Conservation (phyloP, 441 rosid species). For the Jatropha podagrica region DNA sequence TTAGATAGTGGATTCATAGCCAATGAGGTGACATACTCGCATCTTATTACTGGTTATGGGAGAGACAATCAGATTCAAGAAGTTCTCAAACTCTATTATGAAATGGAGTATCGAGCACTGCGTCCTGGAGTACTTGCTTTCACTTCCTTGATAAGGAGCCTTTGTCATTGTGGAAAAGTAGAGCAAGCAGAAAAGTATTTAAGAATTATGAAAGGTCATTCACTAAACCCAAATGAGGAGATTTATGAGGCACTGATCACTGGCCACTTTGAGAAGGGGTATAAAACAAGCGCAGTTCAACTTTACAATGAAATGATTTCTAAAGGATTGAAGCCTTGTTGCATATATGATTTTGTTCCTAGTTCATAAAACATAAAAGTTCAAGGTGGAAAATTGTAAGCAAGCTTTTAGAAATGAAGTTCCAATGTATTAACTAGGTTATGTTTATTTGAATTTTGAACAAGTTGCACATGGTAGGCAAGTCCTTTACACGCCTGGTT, state of each 20-base stretch:
- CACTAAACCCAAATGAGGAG: slow-evolving; percentile 33
- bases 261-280: slow-evolving; percentile 31
- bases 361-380: no score
- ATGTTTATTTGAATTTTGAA: neutral
- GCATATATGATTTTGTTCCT: slow-evolving; percentile 6
- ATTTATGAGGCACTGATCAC: slow-evolving; percentile 41
- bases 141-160: slow-evolving; percentile 41
- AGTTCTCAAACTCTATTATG: slow-evolving; percentile 63
- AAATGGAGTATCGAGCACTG: slow-evolving; percentile 55
- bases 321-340: slow-evolving; percentile 27
- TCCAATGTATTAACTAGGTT: neutral
- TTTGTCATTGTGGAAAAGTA: slow-evolving; percentile 47
- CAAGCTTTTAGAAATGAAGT: neutral
- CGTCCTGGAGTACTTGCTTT: slow-evolving; percentile 42
- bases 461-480: neutral
- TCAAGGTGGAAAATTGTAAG: neutral
- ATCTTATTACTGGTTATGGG: slow-evolving; percentile 51
- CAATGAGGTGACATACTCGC: slow-evolving; percentile 45
- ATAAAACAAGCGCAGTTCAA: slow-evolving; percentile 31
- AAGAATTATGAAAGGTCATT: slow-evolving; percentile 40
- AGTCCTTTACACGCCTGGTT: neutral
- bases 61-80: slow-evolving; percentile 44
- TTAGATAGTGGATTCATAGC: slow-evolving; percentile 62
- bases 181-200: slow-evolving; percentile 60
- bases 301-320: slow-evolving; percentile 47